Evolutionary conservation across 805 yeast species (phyloP).

Genomic region (Isabelozyma gotoi): DNA sequence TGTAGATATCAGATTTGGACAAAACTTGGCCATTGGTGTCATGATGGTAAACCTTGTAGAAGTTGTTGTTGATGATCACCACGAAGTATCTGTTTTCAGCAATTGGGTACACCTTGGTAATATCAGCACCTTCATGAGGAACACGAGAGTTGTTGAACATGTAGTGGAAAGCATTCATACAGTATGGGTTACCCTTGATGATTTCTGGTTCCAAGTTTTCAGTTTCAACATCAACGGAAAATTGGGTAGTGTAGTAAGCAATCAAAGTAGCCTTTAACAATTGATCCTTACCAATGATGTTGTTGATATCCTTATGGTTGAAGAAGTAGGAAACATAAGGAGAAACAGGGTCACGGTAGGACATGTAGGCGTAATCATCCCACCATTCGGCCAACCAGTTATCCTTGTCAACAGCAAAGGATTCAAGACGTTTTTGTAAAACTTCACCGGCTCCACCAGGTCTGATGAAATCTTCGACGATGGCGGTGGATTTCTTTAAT

Average conservation of each 20-base stretch:
- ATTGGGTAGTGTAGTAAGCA: conserved; percentile 63
- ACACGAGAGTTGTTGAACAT: conserved; percentile 90
- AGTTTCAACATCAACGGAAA: conserved; percentile 62
- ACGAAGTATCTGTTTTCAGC: conserved; percentile 63
- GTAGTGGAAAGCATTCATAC: conserved; percentile 89
- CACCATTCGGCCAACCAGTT: conserved; percentile 93
- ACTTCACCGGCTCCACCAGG: conserved; percentile 64
- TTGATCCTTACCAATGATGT: conserved; percentile 61
- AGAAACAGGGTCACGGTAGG: conserved; percentile 90
- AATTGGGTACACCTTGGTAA: conserved; percentile 51
- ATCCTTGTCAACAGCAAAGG: conserved; percentile 59
- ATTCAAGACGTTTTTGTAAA: conserved; percentile 64
- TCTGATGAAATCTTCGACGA: conserved; percentile 64
- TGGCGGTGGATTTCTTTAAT: conserved; percentile 48
- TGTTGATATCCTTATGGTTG: conserved; percentile 69
- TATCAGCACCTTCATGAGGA: conserved; percentile 67
- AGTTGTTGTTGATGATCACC: conserved; percentile 73
- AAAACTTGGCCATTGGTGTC: conserved; percentile 39
- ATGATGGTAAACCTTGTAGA: conserved; percentile 74
- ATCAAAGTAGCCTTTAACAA: conserved; percentile 75
- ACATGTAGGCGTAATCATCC: conserved; percentile 91
- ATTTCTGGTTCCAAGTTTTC: conserved; percentile 83
- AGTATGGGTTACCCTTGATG: conserved; percentile 74
- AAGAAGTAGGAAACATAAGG: conserved; percentile 92
- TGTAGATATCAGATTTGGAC: conserved; percentile 48